Evolutionary conservation across 1,284 basidiomycete genomes (phyloP).

Genomic region (Heterobasidion parviporum): DNA sequence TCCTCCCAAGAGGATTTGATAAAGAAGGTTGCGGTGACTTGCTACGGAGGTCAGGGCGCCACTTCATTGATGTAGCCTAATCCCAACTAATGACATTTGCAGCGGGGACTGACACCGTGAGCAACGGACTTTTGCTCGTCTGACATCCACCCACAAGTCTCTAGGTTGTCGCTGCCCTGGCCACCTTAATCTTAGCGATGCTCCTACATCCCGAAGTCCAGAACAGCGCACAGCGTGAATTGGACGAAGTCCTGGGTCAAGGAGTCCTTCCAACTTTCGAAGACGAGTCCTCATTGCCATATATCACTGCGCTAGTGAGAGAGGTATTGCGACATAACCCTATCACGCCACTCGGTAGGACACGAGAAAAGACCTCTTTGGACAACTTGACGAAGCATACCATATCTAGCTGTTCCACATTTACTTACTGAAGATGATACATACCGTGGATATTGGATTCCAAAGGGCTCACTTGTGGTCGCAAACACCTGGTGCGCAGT

Average conservation of each 20-base stretch:
- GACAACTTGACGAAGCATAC: neutral
- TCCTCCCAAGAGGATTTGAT: too few species aligned
- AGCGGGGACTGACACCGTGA: too few species aligned
- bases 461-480: slow-evolving; percentile 1
- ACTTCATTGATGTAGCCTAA: too few species aligned
- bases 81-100: too few species aligned
- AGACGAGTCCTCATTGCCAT: slow-evolving; percentile 15
- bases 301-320: slow-evolving; percentile 16
- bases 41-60: too few species aligned
- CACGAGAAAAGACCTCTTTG: too few species aligned
- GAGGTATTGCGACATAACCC: slow-evolving; percentile 10
- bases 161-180: neutral
- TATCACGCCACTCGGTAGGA: slow-evolving; percentile 1
- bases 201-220: slow-evolving; percentile 4
- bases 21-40: too few species aligned
- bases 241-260: slow-evolving; percentile 6
- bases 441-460: slow-evolving; percentile 13
- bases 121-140: too few species aligned
- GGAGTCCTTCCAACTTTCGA: slow-evolving; percentile 7
- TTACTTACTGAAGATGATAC: neutral
- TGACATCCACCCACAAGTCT: too few species aligned
- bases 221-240: slow-evolving; percentile 4
- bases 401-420: slow-evolving; percentile 1
- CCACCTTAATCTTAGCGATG: neutral
- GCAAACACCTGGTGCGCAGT: slow-evolving; percentile 4